These are phyloP conservation scores for Elsinoe arachidis DNA, from an alignment of 2,329 filamentous ascomycete genomes.

Conservation along the genomic window DNA sequence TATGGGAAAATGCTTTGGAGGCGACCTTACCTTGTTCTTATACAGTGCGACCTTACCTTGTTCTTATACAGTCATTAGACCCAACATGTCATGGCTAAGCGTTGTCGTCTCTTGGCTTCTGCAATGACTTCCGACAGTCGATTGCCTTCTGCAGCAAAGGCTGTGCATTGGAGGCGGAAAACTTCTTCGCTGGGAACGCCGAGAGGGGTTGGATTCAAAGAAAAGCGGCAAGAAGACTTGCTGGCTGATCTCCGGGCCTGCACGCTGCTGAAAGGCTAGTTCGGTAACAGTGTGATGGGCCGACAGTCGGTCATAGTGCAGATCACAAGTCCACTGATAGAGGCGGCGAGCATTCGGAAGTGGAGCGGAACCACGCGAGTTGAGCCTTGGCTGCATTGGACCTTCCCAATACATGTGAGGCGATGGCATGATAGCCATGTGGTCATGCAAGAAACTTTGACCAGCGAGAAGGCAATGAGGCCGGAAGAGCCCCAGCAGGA, in stretches of 20 bases:
- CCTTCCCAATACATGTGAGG: background rate
- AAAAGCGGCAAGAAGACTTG: background rate
- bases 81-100: background rate
- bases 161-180: no score
- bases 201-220: background rate
- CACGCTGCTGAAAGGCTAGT: background rate
- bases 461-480: background rate
- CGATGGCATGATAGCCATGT: background rate
- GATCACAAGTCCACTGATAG: background rate
- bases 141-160: no score
- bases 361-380: background rate
- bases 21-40: background rate
- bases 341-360: background rate
- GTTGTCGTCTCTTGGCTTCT: background rate
- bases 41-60: background rate
- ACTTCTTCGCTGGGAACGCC: background rate
- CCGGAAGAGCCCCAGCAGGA: background rate
- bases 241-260: background rate
- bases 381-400: conserved; percentile 1
- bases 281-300: background rate
- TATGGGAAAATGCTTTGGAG: background rate
- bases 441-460: background rate
- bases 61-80: background rate
- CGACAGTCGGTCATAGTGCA: background rate
- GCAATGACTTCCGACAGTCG: no score